phyloP scores from a whole-genome alignment of 768 basidiomycete species.

The Mycena floridula region DNA sequence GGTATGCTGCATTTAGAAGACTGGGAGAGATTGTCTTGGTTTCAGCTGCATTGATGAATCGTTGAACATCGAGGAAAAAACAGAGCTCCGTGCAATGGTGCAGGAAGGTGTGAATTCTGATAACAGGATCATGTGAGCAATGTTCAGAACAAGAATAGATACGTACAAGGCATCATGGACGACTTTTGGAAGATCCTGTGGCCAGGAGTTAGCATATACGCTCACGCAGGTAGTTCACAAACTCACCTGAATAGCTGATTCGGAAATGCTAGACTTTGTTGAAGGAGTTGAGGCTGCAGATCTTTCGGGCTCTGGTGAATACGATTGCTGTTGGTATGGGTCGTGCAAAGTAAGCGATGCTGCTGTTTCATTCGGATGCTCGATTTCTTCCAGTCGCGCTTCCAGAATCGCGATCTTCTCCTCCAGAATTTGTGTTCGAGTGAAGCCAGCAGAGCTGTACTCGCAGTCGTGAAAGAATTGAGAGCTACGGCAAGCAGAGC shows the following conservation, averaged over 20 bases:
- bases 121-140: neutral
- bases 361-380: conserved; percentile 21
- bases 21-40: conserved; percentile 10
- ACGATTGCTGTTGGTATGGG: too few species aligned
- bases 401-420: conserved; percentile 38
- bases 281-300: too few species aligned
- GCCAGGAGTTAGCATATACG: too few species aligned
- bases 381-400: conserved; percentile 35
- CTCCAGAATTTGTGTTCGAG: conserved; percentile 40
- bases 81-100: conserved; percentile 24
- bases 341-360: conserved; percentile 7
- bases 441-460: conserved; percentile 39
- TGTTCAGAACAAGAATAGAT: too few species aligned
- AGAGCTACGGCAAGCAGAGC: conserved; percentile 41
- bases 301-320: too few species aligned
- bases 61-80: conserved; percentile 36
- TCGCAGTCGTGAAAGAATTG: conserved; percentile 47
- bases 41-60: conserved; percentile 25
- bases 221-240: too few species aligned
- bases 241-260: too few species aligned
- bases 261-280: too few species aligned
- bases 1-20: conserved; percentile 29
- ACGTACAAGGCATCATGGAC: conserved; percentile 1
- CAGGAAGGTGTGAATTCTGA: conserved; percentile 6
- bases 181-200: neutral